A percentile compares a stretch with the other conserved stretches of the same genome.
Evolutionary conservation across 1,284 basidiomycete genomes (phyloP).

Genomic region (Schizopora paradoxa): DNA sequence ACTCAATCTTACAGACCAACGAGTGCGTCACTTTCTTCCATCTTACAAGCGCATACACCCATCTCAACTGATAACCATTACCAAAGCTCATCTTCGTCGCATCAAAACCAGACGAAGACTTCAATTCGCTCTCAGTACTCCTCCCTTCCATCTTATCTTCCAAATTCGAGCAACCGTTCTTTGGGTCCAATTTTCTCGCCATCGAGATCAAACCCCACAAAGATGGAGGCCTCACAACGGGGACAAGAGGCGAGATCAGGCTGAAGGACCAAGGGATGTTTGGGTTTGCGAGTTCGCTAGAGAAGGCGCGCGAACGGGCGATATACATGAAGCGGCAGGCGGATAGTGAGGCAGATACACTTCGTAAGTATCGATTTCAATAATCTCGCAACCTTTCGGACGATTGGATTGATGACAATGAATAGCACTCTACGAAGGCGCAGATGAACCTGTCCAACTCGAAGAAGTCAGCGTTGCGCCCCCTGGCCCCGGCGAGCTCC

Average conservation of each 20-base stretch:
- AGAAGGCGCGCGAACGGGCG: conserved; percentile 69
- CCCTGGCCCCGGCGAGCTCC: conserved; percentile 8
- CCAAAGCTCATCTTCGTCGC: conserved; percentile 60
- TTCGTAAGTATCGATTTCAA: conserved; percentile 12
- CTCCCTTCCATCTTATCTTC: conserved; percentile 60
- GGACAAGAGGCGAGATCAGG: conserved; percentile 61
- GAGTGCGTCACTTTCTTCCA: conserved; percentile 42
- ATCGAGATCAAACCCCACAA: conserved; percentile 61
- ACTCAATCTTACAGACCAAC: conserved; percentile 62
- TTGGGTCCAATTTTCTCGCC: conserved; percentile 60
- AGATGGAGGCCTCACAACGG: conserved; percentile 57
- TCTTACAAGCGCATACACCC: conserved; percentile 9
- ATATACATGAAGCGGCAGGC: conserved; percentile 67
- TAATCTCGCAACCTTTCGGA: background rate
- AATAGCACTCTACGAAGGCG: conserved; percentile 3
- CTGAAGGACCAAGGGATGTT: conserved; percentile 66
- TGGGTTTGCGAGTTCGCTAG: conserved; percentile 61
- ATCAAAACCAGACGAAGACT: conserved; percentile 33
- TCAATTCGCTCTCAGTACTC: conserved; percentile 52
- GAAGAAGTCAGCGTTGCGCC: conserved; percentile 1
- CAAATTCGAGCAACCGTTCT: conserved; percentile 68
- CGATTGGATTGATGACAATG: background rate
- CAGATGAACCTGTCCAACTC: conserved; percentile 5
- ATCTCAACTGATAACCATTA: background rate
- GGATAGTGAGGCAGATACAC: conserved; percentile 42